Evolutionary conservation across 2,329 filamentous ascomycete genomes (phyloP), one percentile per base, ranked within the genome.

Genomic region (Capronia americana): DNA sequence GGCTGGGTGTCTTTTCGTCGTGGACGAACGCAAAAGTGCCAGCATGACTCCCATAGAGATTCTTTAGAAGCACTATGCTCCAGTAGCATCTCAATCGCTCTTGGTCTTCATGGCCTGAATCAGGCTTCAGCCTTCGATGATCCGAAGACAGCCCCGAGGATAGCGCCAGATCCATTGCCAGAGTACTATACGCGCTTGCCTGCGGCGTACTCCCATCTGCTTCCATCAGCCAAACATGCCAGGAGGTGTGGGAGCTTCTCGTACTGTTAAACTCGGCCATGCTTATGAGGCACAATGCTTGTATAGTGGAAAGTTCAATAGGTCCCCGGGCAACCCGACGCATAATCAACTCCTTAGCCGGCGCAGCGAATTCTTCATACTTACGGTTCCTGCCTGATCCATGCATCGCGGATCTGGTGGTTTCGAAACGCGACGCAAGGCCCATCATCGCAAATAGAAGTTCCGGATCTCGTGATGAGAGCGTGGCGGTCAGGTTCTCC

Each of bases 151-250:
- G 73, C 53, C 80, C 80, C 4, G 81, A 79, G 67, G 79, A 81
- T 57, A 81, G 78, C 10, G 80, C 80, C 14, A 83, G 70, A 53
- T 80, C 80, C 76, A 81, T 79, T 1, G 81, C 81, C 23, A 82
- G 72, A 55, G 80, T 81, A 65, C 77, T 79, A 64, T 81, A 78
- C 3, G 80, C 77, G 61, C 78, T 81, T 48, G 81, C 79, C 54
- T 79, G 77, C 64, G 79, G 75, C 20, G 79, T 80, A 61, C 81
- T 80, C n/a, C 81, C 80, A 73, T 82, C 81, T 68, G 24, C 26
- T 20, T n/a, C 17, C 6, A 26, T 63, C 50, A 61, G 34, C 38
- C n/a, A 24, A n/a, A 34, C 23, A 32, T 26, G 14, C 38, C 24
- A 10, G 23, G 12, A 17, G 17, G 5, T 6, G n/a, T 26, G 26